phyloP scores from a whole-genome alignment of 2,329 filamentous ascomycete species.

The Stagonosporopsis cucurbitacearum region DNA sequence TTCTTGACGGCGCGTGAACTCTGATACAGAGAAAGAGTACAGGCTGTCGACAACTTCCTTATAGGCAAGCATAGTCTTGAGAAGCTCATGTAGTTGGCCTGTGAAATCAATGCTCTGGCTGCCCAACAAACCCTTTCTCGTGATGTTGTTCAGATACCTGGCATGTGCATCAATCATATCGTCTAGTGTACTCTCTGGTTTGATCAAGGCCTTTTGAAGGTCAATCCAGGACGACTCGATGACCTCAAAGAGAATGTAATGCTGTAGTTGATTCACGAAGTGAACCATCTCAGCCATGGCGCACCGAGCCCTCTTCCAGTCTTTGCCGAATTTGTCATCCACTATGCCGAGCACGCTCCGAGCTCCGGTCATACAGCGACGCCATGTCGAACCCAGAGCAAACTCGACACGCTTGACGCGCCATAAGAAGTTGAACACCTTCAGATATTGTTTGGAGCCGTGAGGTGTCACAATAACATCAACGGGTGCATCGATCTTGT shows the following conservation, averaged over 20 bases:
- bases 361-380: constrained; percentile 92
- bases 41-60: constrained; percentile 92
- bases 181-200: constrained; percentile 89
- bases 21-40: constrained; percentile 92
- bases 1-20: constrained; percentile 92
- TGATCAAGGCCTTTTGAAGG: constrained; percentile 80
- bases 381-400: constrained; percentile 87
- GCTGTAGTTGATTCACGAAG: constrained; percentile 95
- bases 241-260: constrained; percentile 98
- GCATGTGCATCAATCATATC: constrained; percentile 93
- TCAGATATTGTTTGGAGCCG: constrained; percentile 94
- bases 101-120: constrained; percentile 77
- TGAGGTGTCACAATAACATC: constrained; percentile 97
- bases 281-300: constrained; percentile 97
- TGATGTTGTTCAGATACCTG: constrained; percentile 90
- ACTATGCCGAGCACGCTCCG: constrained; percentile 85
- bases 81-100: constrained; percentile 86
- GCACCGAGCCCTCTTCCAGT: constrained; percentile 91
- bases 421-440: constrained; percentile 99
- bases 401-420: constrained; percentile 98
- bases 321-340: constrained; percentile 72
- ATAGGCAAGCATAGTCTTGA: constrained; percentile 93
- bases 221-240: constrained; percentile 96
- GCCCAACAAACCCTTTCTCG: constrained; percentile 91
- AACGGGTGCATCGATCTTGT: constrained; percentile 95